phyloP scores from a whole-genome alignment of 2,329 filamentous ascomycete genomes.

The Neonectria sp. region DNA sequence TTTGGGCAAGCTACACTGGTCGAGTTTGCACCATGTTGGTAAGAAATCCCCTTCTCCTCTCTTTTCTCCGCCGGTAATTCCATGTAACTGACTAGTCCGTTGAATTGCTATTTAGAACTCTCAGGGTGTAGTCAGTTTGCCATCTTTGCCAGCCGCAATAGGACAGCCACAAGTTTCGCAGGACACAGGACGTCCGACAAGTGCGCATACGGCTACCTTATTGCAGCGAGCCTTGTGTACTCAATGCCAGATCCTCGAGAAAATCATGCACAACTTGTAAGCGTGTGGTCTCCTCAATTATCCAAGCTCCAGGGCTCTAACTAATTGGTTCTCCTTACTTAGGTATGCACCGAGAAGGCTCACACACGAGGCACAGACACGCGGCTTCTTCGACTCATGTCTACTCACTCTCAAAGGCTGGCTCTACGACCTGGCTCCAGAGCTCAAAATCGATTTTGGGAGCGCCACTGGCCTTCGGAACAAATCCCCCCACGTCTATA shows the following conservation, averaged over 20 bases:
- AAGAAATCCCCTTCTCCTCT: background rate
- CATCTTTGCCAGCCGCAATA: background rate
- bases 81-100: background rate
- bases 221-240: background rate
- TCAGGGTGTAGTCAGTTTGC: background rate
- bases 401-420: slow-evolving; percentile 10
- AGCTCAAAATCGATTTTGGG: slow-evolving; percentile 6
- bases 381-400: slow-evolving; percentile 17
- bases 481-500: slow-evolving; percentile 7
- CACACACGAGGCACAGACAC: background rate
- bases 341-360: slow-evolving; percentile 15
- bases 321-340: background rate
- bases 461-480: background rate
- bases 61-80: background rate
- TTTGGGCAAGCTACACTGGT: slow-evolving; percentile 27
- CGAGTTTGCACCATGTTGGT: slow-evolving; percentile 31
- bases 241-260: slow-evolving; percentile 24
- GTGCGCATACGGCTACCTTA: background rate
- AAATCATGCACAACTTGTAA: slow-evolving; percentile 23
- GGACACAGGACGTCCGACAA: background rate
- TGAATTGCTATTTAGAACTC: background rate
- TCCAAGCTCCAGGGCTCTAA: fast-evolving
- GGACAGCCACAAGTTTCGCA: background rate
- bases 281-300: background rate
- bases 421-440: background rate